A percentile compares a stretch with the other conserved stretches of the same genome.
Evolutionary conservation across 2,329 filamentous ascomycete species (phyloP).

Genomic region (Aureobasidium uvarum): DNA sequence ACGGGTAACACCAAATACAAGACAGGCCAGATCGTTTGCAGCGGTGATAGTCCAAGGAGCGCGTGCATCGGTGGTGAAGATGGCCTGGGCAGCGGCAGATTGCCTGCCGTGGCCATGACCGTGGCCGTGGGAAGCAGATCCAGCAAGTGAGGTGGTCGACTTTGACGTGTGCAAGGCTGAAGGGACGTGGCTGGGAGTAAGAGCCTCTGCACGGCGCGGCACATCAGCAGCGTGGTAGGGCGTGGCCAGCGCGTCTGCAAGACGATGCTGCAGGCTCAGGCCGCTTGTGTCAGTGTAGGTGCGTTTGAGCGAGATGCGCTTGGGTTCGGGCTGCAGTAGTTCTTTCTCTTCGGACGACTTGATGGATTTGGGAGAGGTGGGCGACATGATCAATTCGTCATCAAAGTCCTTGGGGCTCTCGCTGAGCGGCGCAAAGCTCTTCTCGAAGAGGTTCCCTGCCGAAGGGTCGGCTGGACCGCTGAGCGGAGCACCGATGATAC

Average conservation of each 20-base stretch:
- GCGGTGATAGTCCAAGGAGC: constrained; percentile 94
- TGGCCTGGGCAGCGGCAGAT: constrained; percentile 88
- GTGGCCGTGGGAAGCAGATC: constrained; percentile 42
- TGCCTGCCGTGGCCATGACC: constrained; percentile 81
- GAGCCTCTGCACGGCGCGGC: constrained; percentile 36
- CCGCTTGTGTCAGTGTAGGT: constrained; percentile 82
- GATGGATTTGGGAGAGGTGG: neutral
- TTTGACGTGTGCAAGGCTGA: constrained; percentile 38
- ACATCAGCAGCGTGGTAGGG: constrained; percentile 64
- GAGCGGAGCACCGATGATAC: constrained; percentile 60
- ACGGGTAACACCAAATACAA: constrained; percentile 99
- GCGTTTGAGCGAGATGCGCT: constrained; percentile 61
- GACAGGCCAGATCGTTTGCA: constrained; percentile 91
- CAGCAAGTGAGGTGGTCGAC: constrained; percentile 35
- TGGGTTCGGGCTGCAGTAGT: constrained; percentile 19
- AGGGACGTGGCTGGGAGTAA: constrained; percentile 30
- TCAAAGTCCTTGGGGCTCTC: constrained; percentile 42
- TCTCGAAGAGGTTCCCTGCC: constrained; percentile 80
- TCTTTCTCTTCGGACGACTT: constrained; percentile 10
- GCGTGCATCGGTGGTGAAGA: constrained; percentile 91
- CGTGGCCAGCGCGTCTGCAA: constrained; percentile 80
- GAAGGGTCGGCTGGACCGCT: constrained; percentile 75
- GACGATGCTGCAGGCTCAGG: constrained; percentile 72
- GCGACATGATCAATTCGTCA: constrained; percentile 7
- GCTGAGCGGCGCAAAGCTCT: constrained; percentile 62